These are phyloP conservation scores for Penicillium frequentans DNA, from an alignment of 2,329 filamentous ascomycete species.

Conservation along the genomic window DNA sequence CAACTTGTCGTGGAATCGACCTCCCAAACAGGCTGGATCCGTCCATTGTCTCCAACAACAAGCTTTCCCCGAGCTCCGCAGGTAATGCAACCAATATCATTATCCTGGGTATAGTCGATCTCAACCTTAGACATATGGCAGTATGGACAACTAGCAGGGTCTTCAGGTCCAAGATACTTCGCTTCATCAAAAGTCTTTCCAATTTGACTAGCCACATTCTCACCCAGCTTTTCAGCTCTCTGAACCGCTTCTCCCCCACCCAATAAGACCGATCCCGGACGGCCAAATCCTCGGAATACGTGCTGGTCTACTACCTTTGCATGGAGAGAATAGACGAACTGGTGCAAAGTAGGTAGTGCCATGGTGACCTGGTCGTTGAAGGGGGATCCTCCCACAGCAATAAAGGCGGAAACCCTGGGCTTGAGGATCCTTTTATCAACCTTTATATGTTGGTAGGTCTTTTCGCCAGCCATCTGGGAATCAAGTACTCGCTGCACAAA, in stretches of 20 bases:
- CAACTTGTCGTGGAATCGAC: background rate
- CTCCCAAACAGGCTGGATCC: background rate
- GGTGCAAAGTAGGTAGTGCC: background rate
- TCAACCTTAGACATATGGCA: background rate
- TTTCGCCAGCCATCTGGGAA: background rate
- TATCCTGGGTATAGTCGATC: background rate
- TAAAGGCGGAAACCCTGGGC: background rate
- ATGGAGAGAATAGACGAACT: background rate
- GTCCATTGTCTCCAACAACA: background rate
- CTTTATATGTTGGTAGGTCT: background rate
- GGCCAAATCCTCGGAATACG: background rate
- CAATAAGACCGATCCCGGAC: background rate
- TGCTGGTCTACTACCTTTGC: background rate
- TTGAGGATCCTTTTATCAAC: background rate
- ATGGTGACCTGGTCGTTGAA: background rate
- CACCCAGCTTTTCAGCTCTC: background rate
- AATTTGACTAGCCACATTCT: background rate
- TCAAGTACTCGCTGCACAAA: background rate
- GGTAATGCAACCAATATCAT: background rate
- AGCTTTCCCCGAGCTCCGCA: background rate
- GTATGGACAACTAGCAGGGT: background rate
- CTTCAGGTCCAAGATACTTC: background rate
- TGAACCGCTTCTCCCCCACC: background rate
- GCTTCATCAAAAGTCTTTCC: background rate
- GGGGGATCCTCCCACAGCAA: background rate